phyloP scores from a whole-genome alignment of 2,329 filamentous ascomycete species.

The Fusarium sp. region DNA sequence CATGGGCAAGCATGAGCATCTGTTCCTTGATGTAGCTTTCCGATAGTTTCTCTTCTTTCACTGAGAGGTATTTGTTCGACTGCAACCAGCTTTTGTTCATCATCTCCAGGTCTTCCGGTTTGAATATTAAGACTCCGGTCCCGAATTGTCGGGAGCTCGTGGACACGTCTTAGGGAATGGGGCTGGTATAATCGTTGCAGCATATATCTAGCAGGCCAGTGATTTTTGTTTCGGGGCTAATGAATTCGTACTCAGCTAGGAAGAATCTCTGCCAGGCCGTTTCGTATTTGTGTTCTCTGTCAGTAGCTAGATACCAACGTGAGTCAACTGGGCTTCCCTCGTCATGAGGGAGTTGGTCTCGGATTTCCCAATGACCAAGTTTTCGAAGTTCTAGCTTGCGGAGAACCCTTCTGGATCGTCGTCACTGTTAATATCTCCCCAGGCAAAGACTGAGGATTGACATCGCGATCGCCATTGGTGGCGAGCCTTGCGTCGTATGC shows the following conservation, averaged over 20 bases:
- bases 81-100: neutral
- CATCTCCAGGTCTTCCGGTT: neutral
- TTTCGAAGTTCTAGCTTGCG: neutral
- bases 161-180: neutral
- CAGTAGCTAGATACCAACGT: neutral
- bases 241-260: neutral
- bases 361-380: neutral
- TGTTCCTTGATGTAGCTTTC: neutral
- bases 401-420: neutral
- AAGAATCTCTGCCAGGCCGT: neutral
- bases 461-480: no score
- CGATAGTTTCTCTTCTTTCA: neutral
- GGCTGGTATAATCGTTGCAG: neutral
- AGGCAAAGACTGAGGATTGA: no score
- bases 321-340: neutral
- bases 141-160: neutral
- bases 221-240: neutral
- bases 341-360: neutral
- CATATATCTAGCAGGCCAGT: neutral
- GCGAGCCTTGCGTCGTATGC: no score
- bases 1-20: neutral
- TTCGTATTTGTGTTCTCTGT: neutral
- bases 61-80: neutral
- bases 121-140: neutral
- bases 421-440: rapidly evolving